A percentile compares a stretch with the other conserved stretches of the same genome.
phyloP scores from a whole-genome alignment of 2,329 filamentous ascomycete species.

The Fusarium xylarioides region DNA sequence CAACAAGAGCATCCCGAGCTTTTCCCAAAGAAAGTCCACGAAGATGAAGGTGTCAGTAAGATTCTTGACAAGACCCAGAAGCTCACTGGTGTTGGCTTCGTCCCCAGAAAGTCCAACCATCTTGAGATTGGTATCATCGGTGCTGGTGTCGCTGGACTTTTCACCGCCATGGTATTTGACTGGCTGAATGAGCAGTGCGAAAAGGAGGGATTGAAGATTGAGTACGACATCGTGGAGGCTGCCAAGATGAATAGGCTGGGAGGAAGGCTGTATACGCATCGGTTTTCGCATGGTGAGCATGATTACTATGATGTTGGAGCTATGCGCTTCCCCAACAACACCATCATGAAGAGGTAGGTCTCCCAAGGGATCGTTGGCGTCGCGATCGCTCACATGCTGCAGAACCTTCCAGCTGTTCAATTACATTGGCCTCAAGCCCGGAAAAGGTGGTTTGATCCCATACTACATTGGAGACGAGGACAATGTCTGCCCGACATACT shows the following conservation, averaged over 20 bases:
- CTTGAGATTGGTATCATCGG: slow-evolving; percentile 9
- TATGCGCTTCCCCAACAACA: slow-evolving; percentile 52
- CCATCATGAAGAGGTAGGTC: slow-evolving; percentile 33
- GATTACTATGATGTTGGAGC: slow-evolving; percentile 50
- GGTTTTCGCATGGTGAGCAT: slow-evolving; percentile 37
- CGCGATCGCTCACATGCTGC: rapidly evolving
- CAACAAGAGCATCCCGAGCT: neutral
- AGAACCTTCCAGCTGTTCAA: slow-evolving; percentile 36
- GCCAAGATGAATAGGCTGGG: slow-evolving; percentile 43
- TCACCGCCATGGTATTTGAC: slow-evolving; percentile 9
- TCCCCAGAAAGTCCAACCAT: neutral
- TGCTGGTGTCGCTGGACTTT: slow-evolving; percentile 15
- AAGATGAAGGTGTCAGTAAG: neutral
- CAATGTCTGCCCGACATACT: slow-evolving; percentile 17
- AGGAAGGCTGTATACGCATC: slow-evolving; percentile 50
- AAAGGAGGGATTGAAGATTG: slow-evolving; percentile 35
- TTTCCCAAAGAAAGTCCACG: neutral
- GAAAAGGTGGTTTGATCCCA: slow-evolving; percentile 19
- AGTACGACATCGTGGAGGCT: slow-evolving; percentile 52
- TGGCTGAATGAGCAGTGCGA: slow-evolving; percentile 12
- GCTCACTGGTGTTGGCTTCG: neutral
- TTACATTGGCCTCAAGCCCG: slow-evolving; percentile 18
- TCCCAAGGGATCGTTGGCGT: rapidly evolving
- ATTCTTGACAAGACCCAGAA: neutral
- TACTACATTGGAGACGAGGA: slow-evolving; percentile 22